A percentile compares a stretch with the other conserved stretches of the same genome.
Conservation (phyloP, 2,329 filamentous ascomycete genomes). For the Chalara sp. region DNA sequence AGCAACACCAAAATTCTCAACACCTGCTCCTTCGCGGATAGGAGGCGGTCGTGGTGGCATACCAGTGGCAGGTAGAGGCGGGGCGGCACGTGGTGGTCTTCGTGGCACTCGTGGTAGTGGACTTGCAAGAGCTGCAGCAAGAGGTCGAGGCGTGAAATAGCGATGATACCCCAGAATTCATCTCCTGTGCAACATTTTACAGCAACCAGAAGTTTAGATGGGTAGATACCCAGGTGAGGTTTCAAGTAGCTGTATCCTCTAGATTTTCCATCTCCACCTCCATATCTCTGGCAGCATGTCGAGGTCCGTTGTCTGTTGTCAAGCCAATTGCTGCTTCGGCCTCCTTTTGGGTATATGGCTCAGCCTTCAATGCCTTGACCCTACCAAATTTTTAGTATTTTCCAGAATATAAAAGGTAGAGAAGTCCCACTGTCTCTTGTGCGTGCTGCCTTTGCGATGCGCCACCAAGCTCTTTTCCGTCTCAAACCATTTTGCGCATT, state of each 20-base stretch:
- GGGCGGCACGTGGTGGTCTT: conserved; percentile 22
- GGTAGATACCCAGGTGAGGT: not conserved
- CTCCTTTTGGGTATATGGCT: conserved; percentile 79
- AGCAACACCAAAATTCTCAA: conserved; percentile 34
- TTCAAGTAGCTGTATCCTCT: conserved; percentile 16
- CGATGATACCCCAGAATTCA: conserved; percentile 8
- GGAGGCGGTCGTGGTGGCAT: conserved; percentile 17
- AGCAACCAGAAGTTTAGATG: too few species aligned
- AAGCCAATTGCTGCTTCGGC: conserved; percentile 76
- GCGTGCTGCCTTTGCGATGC: conserved; percentile 82
- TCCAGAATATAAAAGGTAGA: not conserved
- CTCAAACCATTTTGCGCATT: conserved; percentile 97
- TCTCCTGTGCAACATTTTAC: not conserved
- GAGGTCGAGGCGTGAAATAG: conserved; percentile 22
- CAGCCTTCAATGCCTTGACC: conserved; percentile 73
- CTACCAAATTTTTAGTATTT: conserved; percentile 37
- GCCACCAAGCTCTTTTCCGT: conserved; percentile 66
- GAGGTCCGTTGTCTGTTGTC: conserved; percentile 58
- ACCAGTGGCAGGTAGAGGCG: conserved; percentile 24
- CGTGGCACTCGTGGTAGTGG: conserved; percentile 27
- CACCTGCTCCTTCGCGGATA: conserved; percentile 25
- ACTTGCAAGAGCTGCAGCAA: conserved; percentile 25
- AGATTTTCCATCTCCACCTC: conserved; percentile 36
- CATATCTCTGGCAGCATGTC: conserved; percentile 29
- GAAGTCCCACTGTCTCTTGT: conserved; percentile 69